A percentile compares a stretch with the other conserved stretches of the same genome.
These are phyloP conservation scores for Zhuliangozyma blackwelliae DNA, from an alignment of 1,139 yeast species.

Conservation along the genomic window DNA sequence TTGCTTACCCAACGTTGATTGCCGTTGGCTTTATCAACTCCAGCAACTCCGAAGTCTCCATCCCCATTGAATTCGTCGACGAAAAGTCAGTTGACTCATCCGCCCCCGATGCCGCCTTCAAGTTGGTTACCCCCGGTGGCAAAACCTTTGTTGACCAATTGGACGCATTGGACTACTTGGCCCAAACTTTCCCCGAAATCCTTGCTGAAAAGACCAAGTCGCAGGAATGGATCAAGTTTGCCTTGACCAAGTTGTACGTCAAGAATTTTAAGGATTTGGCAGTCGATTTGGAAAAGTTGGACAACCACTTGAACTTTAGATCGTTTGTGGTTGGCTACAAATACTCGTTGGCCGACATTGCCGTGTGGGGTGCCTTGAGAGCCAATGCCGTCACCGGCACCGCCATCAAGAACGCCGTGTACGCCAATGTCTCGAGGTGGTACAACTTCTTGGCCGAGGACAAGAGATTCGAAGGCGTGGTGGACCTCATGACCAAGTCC, in stretches of 20 bases:
- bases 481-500: slow-evolving; percentile 64
- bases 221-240: slow-evolving; percentile 64
- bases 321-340: slow-evolving; percentile 69
- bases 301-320: slow-evolving; percentile 79
- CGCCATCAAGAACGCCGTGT: slow-evolving; percentile 76
- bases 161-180: slow-evolving; percentile 42
- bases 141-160: slow-evolving; percentile 41
- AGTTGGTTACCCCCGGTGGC: slow-evolving; percentile 43
- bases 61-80: slow-evolving; percentile 64
- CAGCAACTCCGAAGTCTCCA: slow-evolving; percentile 38
- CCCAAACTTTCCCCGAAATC: slow-evolving; percentile 41
- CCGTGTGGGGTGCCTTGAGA: slow-evolving; percentile 91
- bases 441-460: slow-evolving; percentile 71
- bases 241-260: slow-evolving; percentile 63
- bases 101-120: slow-evolving; percentile 39
- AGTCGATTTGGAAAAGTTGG: slow-evolving; percentile 67
- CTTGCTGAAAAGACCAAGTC: slow-evolving; percentile 29
- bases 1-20: slow-evolving; percentile 76
- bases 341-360: slow-evolving; percentile 73
- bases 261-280: slow-evolving; percentile 86
- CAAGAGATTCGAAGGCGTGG: slow-evolving; percentile 60
- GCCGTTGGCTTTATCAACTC: slow-evolving; percentile 73
- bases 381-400: slow-evolving; percentile 93
- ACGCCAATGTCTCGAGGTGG: slow-evolving; percentile 90
- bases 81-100: slow-evolving; percentile 46